Evolutionary conservation across 257 asterid species (phyloP).

Genomic region (Nyctanthes arbortristis): DNA sequence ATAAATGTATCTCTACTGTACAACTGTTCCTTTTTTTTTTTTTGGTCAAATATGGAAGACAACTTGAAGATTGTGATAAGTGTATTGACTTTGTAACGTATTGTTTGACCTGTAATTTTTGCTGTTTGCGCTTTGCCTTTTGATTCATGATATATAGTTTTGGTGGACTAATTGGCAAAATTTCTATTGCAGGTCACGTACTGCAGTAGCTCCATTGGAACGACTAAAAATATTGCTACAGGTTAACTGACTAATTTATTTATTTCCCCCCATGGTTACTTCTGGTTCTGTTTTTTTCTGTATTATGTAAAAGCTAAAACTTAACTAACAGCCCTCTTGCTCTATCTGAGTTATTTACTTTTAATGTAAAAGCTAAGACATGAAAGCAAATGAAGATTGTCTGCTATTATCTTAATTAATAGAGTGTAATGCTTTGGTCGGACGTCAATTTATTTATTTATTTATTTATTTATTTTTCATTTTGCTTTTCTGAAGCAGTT

Average conservation of each 20-base stretch:
- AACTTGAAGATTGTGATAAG: neutral
- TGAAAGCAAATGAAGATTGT: neutral
- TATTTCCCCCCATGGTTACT: conserved; percentile 22
- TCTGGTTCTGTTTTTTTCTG: conserved; percentile 23
- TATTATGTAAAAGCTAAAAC: neutral
- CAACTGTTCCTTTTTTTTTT: neutral
- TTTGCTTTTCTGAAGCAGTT: neutral
- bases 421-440: too few species aligned
- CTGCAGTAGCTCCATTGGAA: conserved; percentile 97
- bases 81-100: neutral
- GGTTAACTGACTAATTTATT: conserved; percentile 44
- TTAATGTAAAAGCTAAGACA: neutral
- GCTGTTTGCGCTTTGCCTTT: neutral
- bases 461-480: neutral
- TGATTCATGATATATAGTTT: neutral
- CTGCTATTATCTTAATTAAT: neutral
- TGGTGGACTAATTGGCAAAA: neutral
- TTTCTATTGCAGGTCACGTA: conserved; percentile 73
- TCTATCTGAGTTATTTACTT: neutral
- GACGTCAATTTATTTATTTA: too few species aligned
- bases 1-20: too few species aligned
- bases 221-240: conserved; percentile 90
- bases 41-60: neutral
- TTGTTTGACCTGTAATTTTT: neutral
- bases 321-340: too few species aligned